Base-by-base conservation (phyloP, 1,284 basidiomycete species). In the Fistulina hepatica region DNA sequence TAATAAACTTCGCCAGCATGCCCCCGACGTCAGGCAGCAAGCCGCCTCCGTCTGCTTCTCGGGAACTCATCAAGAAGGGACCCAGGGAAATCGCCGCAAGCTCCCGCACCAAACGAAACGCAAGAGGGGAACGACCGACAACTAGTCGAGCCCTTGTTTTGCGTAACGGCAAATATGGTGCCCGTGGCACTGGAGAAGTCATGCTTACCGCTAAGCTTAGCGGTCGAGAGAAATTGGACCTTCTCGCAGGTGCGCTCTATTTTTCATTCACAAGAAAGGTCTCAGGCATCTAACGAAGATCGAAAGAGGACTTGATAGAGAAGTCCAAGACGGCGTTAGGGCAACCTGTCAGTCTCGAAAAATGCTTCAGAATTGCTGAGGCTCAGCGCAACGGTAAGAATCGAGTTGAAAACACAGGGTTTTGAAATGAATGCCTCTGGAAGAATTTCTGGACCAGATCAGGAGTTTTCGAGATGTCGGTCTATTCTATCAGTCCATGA, bases 211-310 rank as follows among this genome's bases (percentile, higher is more conserved):
- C 59, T 22, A 78, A 67, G 51, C 69, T 83, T 47, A 73, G 67
- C 40, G 81, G 81, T 1, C 67, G 79, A 49, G 82, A 86, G 57
- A 85, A 85, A 50, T 62, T 85, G 20, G 80, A 83, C 51, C 65
- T 85, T 20, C 59, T 85, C 24, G 80, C 79, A 46, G 81, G 81
- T 81, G 50, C 38, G 60, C 57, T 5, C 24, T 17, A 19, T 24
- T 13, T 40, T 9, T 41, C 7, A 0, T 20, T 26, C 20, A 27
- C 11, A 35, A 41, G 21, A 36, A 40, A 36, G 35, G 43, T 30
- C 44, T 17, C 33, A 30, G 10, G 15, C 26, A 36, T 33, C 43
- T 42, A 37, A 45, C 40, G 39, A 36, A 47, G 36, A 44, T 46
- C 33, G 38, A 28, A 45, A 84, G 81, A 81, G 72, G 79, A 82